These are phyloP conservation scores for Kurtzmaniella fragi DNA, from an alignment of 805 yeast genomes.

Conservation along the genomic window DNA sequence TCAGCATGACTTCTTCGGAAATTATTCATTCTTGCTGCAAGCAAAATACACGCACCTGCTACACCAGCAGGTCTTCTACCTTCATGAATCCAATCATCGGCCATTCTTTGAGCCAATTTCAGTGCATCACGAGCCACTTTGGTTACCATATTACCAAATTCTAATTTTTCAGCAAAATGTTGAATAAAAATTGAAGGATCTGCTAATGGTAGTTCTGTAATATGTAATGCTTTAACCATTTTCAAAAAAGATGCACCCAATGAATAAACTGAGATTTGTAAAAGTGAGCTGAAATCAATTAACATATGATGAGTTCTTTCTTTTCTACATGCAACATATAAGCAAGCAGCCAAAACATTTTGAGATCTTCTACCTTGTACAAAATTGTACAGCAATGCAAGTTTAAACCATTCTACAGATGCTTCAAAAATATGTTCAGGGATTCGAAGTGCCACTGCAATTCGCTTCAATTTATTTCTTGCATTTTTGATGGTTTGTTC, in stretches of 20 bases:
- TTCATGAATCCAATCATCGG: constrained; percentile 91
- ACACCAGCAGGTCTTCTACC: constrained; percentile 98
- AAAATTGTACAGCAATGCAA: constrained; percentile 82
- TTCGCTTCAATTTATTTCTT: constrained; percentile 66
- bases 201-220: constrained; percentile 74
- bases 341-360: constrained; percentile 91
- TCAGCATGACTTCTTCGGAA: constrained; percentile 88
- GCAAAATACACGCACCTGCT: constrained; percentile 90
- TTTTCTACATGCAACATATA: constrained; percentile 90
- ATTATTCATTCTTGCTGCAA: constrained; percentile 97
- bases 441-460: constrained; percentile 73
- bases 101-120: constrained; percentile 83
- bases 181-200: constrained; percentile 94
- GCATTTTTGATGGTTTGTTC: constrained; percentile 89
- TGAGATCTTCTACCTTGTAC: constrained; percentile 97
- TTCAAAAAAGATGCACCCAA: constrained; percentile 94
- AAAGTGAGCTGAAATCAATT: constrained; percentile 86
- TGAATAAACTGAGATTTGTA: constrained; percentile 88
- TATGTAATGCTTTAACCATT: constrained; percentile 81
- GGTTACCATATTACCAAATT: constrained; percentile 67
- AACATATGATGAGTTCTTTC: constrained; percentile 92
- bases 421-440: constrained; percentile 83
- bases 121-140: constrained; percentile 86
- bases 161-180: constrained; percentile 85
- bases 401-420: constrained; percentile 83